A percentile compares a stretch with the other conserved stretches of the same genome.
phyloP scores from a whole-genome alignment of 352 stramenopile genomes.

The Globisporangium lucens region DNA sequence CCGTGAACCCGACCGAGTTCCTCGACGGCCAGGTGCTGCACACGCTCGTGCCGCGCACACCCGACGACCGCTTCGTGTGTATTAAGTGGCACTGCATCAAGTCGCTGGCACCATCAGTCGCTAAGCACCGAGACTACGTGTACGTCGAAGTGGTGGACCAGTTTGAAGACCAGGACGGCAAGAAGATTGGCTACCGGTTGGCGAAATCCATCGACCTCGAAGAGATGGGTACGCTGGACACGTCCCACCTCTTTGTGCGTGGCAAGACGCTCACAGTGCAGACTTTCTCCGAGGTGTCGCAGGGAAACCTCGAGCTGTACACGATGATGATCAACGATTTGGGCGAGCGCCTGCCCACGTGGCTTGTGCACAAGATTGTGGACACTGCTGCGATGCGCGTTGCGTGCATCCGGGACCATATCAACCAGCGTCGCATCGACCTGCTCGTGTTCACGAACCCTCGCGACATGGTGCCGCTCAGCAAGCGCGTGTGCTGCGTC shows the following conservation, averaged over 20 bases:
- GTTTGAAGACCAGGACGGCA: slow-evolving; percentile 60
- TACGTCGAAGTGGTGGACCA: slow-evolving; percentile 84
- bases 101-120: slow-evolving; percentile 64
- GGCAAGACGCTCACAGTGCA: slow-evolving; percentile 74
- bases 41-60: slow-evolving; percentile 62
- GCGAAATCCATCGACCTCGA: slow-evolving; percentile 76
- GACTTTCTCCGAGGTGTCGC: slow-evolving; percentile 60
- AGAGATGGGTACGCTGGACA: slow-evolving; percentile 37
- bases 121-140: slow-evolving; percentile 78
- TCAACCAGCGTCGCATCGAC: slow-evolving; percentile 74
- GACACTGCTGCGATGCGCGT: slow-evolving; percentile 72
- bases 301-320: slow-evolving; percentile 61
- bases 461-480: slow-evolving; percentile 70
- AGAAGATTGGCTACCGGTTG: slow-evolving; percentile 65
- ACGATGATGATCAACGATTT: slow-evolving; percentile 85
- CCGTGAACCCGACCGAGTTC: slow-evolving; percentile 72
- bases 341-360: slow-evolving; percentile 67
- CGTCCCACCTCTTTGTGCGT: slow-evolving; percentile 57
- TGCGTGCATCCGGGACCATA: slow-evolving; percentile 71
- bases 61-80: slow-evolving; percentile 66
- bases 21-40: slow-evolving; percentile 75
- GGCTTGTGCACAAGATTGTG: slow-evolving; percentile 82
- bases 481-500: slow-evolving; percentile 70
- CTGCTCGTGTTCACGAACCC: slow-evolving; percentile 63
- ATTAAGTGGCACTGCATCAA: slow-evolving; percentile 83